Percentiles rank a stretch among this genome's conserved stretches.
Conservation (phyloP, 208 protist genomes). For the Tritrichomonas foetus region DNA sequence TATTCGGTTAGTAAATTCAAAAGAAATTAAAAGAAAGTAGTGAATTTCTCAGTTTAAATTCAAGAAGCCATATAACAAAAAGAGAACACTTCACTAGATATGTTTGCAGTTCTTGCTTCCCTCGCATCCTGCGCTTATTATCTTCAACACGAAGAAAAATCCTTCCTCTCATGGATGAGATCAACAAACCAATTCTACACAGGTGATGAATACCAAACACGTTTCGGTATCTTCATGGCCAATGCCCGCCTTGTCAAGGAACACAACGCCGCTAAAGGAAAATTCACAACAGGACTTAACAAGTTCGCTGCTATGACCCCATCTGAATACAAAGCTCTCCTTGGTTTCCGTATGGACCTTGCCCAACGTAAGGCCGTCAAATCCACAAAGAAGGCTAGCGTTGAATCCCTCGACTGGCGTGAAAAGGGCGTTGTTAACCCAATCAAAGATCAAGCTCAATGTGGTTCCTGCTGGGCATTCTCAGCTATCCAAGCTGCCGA, state of each 20-base stretch:
- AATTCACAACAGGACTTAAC: conserved; percentile 20
- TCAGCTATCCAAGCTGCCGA: too few species aligned
- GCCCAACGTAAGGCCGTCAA: neutral
- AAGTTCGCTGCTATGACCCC: conserved; percentile 47
- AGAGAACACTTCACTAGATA: too few species aligned
- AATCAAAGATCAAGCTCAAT: conserved; percentile 63
- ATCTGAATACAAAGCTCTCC: conserved; percentile 43
- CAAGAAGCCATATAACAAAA: too few species aligned
- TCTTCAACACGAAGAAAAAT: neutral
- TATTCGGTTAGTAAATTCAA: too few species aligned
- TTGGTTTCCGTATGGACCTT: neutral
- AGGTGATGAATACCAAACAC: neutral
- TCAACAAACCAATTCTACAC: neutral
- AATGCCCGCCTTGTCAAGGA: conserved; percentile 4
- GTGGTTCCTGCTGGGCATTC: conserved; percentile 65
- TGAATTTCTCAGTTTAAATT: too few species aligned
- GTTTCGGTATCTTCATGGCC: neutral
- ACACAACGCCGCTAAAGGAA: conserved; percentile 1
- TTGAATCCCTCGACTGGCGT: conserved; percentile 61
- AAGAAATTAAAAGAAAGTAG: too few species aligned
- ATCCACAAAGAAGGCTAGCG: neutral
- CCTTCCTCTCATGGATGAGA: neutral
- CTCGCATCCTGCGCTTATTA: too few species aligned
- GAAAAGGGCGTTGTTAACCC: conserved; percentile 55
- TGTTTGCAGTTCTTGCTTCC: too few species aligned